Percentiles rank a stretch among this genome's conserved stretches.
Conservation (phyloP, 2,329 filamentous ascomycete species). For the Clarireedia monteithiana region DNA sequence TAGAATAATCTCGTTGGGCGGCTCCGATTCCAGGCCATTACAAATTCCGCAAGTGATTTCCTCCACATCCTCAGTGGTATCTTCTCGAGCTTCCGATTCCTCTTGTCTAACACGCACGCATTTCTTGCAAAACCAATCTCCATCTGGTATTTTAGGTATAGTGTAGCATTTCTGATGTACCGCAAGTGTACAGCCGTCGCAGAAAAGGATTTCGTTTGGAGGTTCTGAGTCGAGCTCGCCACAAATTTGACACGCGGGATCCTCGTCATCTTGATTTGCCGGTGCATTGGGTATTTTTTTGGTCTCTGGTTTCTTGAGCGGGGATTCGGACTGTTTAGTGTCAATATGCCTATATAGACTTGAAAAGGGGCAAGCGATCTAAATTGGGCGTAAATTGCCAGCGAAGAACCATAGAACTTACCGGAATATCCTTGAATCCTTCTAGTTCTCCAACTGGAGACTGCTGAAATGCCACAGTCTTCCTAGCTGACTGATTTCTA, state of each 20-base stretch:
- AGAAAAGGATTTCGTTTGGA: conserved; percentile 3
- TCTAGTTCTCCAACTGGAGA: conserved; percentile 35
- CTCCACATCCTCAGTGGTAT: conserved; percentile 20
- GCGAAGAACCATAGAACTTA: neutral
- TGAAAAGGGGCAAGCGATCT: too few relatives aligned
- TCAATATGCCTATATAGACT: neutral
- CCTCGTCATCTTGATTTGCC: neutral
- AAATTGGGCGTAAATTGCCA: too few relatives aligned
- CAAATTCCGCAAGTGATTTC: conserved; percentile 51
- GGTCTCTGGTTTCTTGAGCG: neutral
- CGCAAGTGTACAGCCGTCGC: conserved; percentile 3
- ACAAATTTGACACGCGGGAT: conserved; percentile 3
- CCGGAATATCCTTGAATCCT: conserved; percentile 44
- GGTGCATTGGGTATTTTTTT: neutral
- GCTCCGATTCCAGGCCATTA: conserved; percentile 46
- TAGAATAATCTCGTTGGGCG: conserved; percentile 54
- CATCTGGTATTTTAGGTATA: conserved; percentile 7
- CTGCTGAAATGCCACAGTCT: conserved; percentile 48
- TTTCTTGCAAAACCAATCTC: conserved; percentile 8
- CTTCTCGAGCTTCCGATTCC: conserved; percentile 2
- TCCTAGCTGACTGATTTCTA: conserved; percentile 32
- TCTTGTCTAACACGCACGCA: conserved; percentile 2
- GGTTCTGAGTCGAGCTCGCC: conserved; percentile 1
- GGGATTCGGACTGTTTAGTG: neutral
- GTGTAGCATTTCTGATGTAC: conserved; percentile 10